Evolutionary conservation across 305 asterid genomes (phyloP).

Genomic region (Solanum hybrid): DNA sequence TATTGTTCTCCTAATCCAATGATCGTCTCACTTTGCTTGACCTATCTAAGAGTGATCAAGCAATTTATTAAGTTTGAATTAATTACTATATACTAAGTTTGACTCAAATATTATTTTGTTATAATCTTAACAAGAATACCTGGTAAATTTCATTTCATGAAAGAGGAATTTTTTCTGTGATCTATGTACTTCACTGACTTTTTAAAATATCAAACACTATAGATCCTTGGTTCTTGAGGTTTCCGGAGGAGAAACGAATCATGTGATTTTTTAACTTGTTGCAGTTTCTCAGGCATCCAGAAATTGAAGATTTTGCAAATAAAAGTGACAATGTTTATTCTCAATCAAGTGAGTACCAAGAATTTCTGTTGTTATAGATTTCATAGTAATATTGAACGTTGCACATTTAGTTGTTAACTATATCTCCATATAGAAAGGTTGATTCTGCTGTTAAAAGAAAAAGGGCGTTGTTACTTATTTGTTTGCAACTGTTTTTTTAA

Average conservation of each 20-base stretch:
- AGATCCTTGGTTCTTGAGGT: not conserved
- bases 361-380: not conserved
- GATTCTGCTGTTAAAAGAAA: not conserved
- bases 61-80: not conserved
- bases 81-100: not conserved
- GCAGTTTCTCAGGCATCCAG: constrained; percentile 1
- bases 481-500: not conserved
- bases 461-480: not conserved
- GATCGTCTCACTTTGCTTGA: not conserved
- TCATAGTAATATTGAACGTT: not conserved
- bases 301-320: not conserved
- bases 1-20: not conserved
- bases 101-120: not conserved
- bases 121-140: not conserved
- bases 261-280: not conserved
- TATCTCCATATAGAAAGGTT: not conserved
- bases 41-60: not conserved
- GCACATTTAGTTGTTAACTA: not conserved
- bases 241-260: not conserved
- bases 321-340: not conserved
- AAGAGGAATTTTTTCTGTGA: not conserved
- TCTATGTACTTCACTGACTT: not conserved
- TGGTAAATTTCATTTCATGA: not conserved
- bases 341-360: not conserved
- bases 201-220: not conserved